Base-by-base conservation (phyloP, 2,329 filamentous ascomycete species). In the Exophiala aquamarina region DNA sequence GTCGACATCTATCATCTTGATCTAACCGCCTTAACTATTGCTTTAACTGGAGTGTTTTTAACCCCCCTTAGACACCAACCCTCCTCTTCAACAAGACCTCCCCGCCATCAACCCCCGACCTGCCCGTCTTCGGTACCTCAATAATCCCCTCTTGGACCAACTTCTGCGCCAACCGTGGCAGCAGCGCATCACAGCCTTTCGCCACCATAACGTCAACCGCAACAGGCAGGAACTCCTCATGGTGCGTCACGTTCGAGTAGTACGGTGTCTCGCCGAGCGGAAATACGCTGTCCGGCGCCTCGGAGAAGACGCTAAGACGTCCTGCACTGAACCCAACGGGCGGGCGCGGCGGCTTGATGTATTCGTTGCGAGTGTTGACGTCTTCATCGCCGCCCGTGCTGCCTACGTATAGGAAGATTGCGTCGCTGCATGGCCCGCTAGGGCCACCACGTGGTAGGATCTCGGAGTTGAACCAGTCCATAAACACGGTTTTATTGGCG, bases 121-220 rank as follows among this genome's bases (percentile, higher is more conserved):
- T 17, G 7, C 45, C 45, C 8, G 45, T 18, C 19, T 17, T n/a
- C 15, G 40, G 14, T 6, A 35, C 19, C 8, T 28, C 9, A 10
- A 49, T 13, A 26, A 49, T 49, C 3, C 45, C 45, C 13, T 19
- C 45, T 28, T 34, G 19, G 40, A 45, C 18, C 26, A 49, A 29
- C 28, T 45, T 38, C 7, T 44, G 20, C 13, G 45, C 40, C 11
- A 49, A 31, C 11, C 17, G 32, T 6, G 28, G n/a, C 9, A 57
- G 56, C 14, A 56, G 9, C 7, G 13, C 36, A 63, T 84, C 82
- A 50, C 81, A 85, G 0, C 80, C 80, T 53, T 74, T 76, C 1
- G 79, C 76, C 0, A 72, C 80, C 65, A 84, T 65, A 15, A 84
- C 66, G 49, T 80, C 70, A 0, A 82, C 73, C 1, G 76, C 73